These are phyloP conservation scores for Metschnikowia matae DNA, from an alignment of 805 yeast species.

Conservation along the genomic window DNA sequence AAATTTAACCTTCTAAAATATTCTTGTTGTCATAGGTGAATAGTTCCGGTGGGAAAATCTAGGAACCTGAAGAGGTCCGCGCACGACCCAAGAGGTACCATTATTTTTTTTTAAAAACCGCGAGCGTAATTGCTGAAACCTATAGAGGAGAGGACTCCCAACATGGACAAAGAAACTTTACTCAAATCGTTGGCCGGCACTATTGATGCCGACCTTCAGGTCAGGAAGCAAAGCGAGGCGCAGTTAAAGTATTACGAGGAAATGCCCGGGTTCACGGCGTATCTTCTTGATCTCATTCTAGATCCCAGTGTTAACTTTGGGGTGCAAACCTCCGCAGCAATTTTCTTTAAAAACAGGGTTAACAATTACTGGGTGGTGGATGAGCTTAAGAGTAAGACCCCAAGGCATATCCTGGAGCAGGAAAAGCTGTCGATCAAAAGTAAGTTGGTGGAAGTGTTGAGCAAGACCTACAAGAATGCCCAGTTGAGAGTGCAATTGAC, in stretches of 20 bases:
- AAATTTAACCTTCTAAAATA: too few relatives aligned
- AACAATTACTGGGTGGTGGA: constrained; percentile 36
- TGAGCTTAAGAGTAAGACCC: constrained; percentile 25
- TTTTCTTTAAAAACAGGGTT: constrained; percentile 42
- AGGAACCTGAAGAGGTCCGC: background rate
- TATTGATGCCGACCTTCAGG: constrained; percentile 46
- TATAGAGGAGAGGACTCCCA: background rate
- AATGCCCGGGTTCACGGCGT: constrained; percentile 55
- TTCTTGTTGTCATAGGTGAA: too few relatives aligned
- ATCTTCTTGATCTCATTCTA: constrained; percentile 46
- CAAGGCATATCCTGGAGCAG: constrained; percentile 24
- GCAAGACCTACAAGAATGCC: constrained; percentile 30
- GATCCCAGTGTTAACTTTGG: constrained; percentile 44
- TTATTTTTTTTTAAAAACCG: background rate
- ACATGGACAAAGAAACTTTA: constrained; percentile 49
- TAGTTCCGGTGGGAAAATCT: too few relatives aligned
- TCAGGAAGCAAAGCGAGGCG: constrained; percentile 51
- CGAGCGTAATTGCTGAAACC: background rate
- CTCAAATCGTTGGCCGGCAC: constrained; percentile 51
- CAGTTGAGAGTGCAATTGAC: constrained; percentile 53
- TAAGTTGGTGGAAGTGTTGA: constrained; percentile 33
- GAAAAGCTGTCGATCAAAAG: constrained; percentile 37
- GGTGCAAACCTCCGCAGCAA: constrained; percentile 40
- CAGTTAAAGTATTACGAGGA: constrained; percentile 49
- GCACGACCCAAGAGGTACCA: constrained; percentile 1